Percentiles rank a stretch among this genome's conserved stretches.
These are phyloP conservation scores for Firmiana major DNA, from an alignment of 345 rosid genomes.

Conservation along the genomic window DNA sequence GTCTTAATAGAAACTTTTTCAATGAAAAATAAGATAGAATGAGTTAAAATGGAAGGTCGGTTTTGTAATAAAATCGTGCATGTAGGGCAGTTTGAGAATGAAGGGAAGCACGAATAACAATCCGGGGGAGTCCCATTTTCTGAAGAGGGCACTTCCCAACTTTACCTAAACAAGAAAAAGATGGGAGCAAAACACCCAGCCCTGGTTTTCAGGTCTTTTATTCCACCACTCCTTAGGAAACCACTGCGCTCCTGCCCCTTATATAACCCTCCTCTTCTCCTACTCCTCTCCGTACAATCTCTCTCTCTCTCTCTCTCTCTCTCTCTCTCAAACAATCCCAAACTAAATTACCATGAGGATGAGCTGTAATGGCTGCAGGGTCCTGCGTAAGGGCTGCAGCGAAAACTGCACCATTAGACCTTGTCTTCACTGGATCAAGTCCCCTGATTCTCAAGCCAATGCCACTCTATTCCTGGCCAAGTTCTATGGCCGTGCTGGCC, in stretches of 20 bases:
- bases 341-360: slow-evolving; percentile 22
- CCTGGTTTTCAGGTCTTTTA: slow-evolving; percentile 24
- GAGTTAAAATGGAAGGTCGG: neutral
- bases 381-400: slow-evolving; percentile 47
- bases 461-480: slow-evolving; percentile 57
- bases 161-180: slow-evolving; percentile 18
- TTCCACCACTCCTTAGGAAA: slow-evolving; percentile 12
- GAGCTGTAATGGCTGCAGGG: slow-evolving; percentile 56
- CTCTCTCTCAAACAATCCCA: neutral
- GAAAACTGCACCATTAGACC: slow-evolving; percentile 44
- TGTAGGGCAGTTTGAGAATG: slow-evolving; percentile 21
- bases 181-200: slow-evolving; percentile 12
- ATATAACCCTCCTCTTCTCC: neutral
- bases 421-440: slow-evolving; percentile 49
- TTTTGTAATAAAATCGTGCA: slow-evolving; percentile 37
- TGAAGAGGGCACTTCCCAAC: slow-evolving; percentile 10
- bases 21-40: neutral
- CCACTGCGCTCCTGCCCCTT: slow-evolving; percentile 17
- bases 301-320: neutral
- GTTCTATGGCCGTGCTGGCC: slow-evolving; percentile 57
- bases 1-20: too few relatives aligned
- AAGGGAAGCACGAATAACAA: neutral
- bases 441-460: slow-evolving; percentile 49
- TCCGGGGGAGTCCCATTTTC: slow-evolving; percentile 4
- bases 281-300: neutral